Base-by-base conservation (phyloP, 129 eudicot species). In the Oenanthe sinensis region DNA sequence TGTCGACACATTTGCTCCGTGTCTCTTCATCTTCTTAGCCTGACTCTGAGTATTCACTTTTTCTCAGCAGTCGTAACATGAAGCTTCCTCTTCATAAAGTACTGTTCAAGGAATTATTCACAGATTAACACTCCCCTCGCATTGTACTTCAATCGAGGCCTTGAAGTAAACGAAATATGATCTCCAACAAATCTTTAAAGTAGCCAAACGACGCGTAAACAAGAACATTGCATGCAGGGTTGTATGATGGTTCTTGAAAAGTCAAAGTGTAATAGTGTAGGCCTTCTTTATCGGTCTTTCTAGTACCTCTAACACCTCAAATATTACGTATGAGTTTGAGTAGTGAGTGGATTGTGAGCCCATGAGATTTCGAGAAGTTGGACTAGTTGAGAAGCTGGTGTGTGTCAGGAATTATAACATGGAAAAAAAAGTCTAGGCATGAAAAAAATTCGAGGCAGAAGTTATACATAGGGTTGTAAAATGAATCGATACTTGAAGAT, bases 351-450 rank as follows among this genome's bases (percentile, higher is more conserved):
- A 48, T 48, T 19, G 81, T 86, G 79, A 10, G 65, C 71, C 89
- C 89, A 86, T 0, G 87, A 45, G 5, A 17, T 1, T 3, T 77
- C 46, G 17, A 87, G 67, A 20, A 71, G 75, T 37, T 5, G 22
- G 77, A 80, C 72, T 6, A 84, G 78, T 45, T 72, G 26, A 22
- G 74, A 62, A 10, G 82, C 69, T n/a, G 82, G 55, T 0, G 90
- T 81, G 77, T 81, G n/a, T n/a, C 50, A 4, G 87, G 90, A 33
- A 79, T 78, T n/a, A n/a, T n/a, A 54, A 77, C 75, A 58, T 82
- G 86, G 62, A 81, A 87, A 84, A n/a, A 87, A 72, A 87, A 81
- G 54, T 87, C 87, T 17, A 81, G 82, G 54, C 82, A 83, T n/a
- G 54, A 5, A 4, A 33, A 33, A 33, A 33, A 33, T 0, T 33